Base-by-base conservation (phyloP, 176 grass and related monocot genomes). In the Dactylis glomerata region DNA sequence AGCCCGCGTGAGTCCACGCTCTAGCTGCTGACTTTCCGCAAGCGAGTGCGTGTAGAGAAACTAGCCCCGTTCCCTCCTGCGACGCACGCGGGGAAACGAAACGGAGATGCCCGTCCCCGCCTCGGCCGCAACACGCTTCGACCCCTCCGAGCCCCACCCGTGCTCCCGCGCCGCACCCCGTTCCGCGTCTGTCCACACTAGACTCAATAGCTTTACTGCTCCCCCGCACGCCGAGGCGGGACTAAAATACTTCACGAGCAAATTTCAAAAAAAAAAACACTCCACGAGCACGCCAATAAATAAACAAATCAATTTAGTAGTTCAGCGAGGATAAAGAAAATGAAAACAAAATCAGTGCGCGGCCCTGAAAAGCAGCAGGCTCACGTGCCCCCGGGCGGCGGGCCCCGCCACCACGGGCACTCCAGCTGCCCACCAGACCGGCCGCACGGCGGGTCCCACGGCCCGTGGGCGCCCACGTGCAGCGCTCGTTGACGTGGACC, bases 401-500 rank as follows among this genome's bases (percentile, higher is more conserved):
- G 81, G 26, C 24, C 81, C 81, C 68, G 28, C 38, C 31, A 8
- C 49, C 74, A 23, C 50, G 32, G 2, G 27, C 71, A 5, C 19
- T 5, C 50, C 58, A 2, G 1, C 13, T 16, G 28, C 72, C 27
- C 17, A 5, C 6, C 47, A 4, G 45, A 2, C 41, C 23, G 20
- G 26, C 34, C 58, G 40, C 46, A 31, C 19, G 72, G 40, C 19
- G 72, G 87, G 82, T 2, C 68, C 87, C 81, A 0, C 0, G 1
- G 37, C 58, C 82, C 69, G 40, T 81, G 77, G 66, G 84, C 28
- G 65, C 88, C 79, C 88, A 90, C 88, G 84, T 83, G 84, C 80
- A 83, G 84, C 66, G 65, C 68, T 73, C 80, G 83, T 75, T 86
- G 88, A 86, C 83, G 88, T 87, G 84, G 88, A 86, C 88, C 78